Evolutionary conservation across 2,329 filamentous ascomycete species (phyloP).

Genomic region (Colletotrichum lupini): DNA sequence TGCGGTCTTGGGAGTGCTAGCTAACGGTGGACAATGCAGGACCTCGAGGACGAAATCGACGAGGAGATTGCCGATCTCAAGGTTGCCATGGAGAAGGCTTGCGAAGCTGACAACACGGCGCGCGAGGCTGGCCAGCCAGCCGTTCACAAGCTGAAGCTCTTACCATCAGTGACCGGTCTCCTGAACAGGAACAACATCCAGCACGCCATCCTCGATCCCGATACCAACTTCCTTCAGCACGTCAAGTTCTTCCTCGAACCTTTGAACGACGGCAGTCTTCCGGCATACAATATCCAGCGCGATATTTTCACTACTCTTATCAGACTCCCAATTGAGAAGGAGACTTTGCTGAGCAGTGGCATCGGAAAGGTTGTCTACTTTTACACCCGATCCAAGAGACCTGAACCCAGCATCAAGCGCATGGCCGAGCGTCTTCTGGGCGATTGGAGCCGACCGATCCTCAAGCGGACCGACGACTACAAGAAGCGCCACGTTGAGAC

Average conservation of each 20-base stretch:
- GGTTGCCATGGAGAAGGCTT: constrained; percentile 89
- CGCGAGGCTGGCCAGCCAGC: constrained; percentile 84
- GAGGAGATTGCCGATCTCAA: constrained; percentile 90
- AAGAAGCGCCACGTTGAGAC: constrained; percentile 81
- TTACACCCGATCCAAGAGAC: constrained; percentile 94
- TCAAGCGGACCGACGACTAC: constrained; percentile 94
- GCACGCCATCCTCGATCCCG: constrained; percentile 87
- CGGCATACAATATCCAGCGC: constrained; percentile 96
- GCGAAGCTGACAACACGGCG: constrained; percentile 85
- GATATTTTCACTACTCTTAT: constrained; percentile 87
- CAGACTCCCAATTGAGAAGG: constrained; percentile 89
- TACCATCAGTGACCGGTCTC: constrained; percentile 88
- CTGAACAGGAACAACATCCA: constrained; percentile 91
- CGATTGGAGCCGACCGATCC: constrained; percentile 94
- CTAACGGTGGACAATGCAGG: constrained; percentile 61
- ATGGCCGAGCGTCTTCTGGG: constrained; percentile 92
- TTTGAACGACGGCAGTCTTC: constrained; percentile 90
- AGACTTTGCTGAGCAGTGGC: constrained; percentile 87
- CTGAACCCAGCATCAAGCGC: constrained; percentile 89
- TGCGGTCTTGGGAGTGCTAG: neutral
- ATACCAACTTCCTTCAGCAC: constrained; percentile 93
- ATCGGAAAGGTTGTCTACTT: constrained; percentile 97
- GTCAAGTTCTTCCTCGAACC: constrained; percentile 98
- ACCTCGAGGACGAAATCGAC: constrained; percentile 90
- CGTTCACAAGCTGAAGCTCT: constrained; percentile 90